Conservation (phyloP, 1,139 yeast genomes). For the Candida sanyaensis region DNA sequence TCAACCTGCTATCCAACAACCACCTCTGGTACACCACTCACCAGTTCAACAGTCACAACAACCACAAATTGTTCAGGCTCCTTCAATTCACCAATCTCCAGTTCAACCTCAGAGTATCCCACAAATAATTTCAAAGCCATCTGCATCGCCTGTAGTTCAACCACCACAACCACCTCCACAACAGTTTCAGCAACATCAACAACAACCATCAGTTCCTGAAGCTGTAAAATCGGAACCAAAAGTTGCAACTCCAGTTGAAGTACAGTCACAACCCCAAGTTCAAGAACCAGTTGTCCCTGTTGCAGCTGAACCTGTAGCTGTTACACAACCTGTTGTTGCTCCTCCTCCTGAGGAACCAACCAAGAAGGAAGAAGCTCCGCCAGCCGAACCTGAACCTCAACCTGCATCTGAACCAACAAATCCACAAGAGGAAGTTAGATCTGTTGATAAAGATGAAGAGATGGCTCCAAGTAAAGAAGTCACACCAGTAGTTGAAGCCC, state of each 20-base stretch:
- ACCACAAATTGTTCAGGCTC: conserved; percentile 2
- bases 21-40: not conserved
- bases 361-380: not conserved
- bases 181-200: no score
- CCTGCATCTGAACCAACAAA: no score
- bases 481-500: not conserved
- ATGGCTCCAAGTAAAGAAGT: not conserved
- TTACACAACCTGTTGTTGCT: not conserved
- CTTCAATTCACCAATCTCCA: conserved; percentile 1
- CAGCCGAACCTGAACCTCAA: not conserved
- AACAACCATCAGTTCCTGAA: conserved; percentile 11
- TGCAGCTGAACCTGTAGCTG: not conserved
- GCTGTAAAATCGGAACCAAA: not conserved
- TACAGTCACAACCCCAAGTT: not conserved
- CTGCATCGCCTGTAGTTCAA: not conserved
- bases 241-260: not conserved
- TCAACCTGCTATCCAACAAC: conserved; percentile 1
- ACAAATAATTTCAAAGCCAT: not conserved
- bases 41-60: conserved; percentile 1
- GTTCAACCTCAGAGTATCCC: not conserved
- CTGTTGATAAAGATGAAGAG: not conserved
- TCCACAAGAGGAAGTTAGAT: not conserved
- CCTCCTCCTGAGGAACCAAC: not conserved
- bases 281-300: not conserved
- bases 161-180: conserved; percentile 6